Conservation (phyloP, 257 asterid genomes). For the Solanum paucissectum region DNA sequence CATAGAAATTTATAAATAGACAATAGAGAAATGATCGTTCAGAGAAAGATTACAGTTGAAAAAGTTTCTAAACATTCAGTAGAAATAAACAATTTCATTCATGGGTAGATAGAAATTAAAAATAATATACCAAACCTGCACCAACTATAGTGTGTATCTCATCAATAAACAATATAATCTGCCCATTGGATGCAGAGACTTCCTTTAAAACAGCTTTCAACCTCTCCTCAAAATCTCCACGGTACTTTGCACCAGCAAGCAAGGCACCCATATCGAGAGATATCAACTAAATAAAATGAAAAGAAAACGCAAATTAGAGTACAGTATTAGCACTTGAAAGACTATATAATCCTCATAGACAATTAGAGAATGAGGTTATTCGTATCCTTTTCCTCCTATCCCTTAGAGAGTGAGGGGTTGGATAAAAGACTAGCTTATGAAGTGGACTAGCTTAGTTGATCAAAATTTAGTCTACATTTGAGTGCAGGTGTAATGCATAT, state of each 20-base stretch:
- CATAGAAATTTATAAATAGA: neutral
- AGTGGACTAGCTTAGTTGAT: neutral
- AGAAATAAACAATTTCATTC: neutral
- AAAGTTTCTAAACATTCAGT: neutral
- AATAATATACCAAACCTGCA: slow-evolving; percentile 47
- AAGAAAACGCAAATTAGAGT: neutral
- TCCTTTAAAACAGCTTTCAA: slow-evolving; percentile 86
- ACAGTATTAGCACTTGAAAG: slow-evolving; percentile 2
- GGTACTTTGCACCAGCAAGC: slow-evolving; percentile 89
- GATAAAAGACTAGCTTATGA: neutral
- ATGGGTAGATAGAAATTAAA: neutral
- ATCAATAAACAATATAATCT: slow-evolving; percentile 78
- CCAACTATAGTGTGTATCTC: slow-evolving; percentile 97
- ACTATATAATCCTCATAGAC: neutral
- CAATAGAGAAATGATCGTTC: neutral
- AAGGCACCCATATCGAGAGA: slow-evolving; percentile 90
- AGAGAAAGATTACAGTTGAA: neutral
- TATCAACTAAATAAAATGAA: slow-evolving; percentile 44
- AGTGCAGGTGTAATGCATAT: neutral
- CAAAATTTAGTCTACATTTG: neutral
- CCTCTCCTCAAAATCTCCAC: slow-evolving; percentile 95
- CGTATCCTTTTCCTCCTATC: neutral
- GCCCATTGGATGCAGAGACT: slow-evolving; percentile 80
- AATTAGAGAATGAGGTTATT: neutral
- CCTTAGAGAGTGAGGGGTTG: neutral